phyloP scores from a whole-genome alignment of 192 early-diverging fungal genomes.

The Physocladia obscura region DNA sequence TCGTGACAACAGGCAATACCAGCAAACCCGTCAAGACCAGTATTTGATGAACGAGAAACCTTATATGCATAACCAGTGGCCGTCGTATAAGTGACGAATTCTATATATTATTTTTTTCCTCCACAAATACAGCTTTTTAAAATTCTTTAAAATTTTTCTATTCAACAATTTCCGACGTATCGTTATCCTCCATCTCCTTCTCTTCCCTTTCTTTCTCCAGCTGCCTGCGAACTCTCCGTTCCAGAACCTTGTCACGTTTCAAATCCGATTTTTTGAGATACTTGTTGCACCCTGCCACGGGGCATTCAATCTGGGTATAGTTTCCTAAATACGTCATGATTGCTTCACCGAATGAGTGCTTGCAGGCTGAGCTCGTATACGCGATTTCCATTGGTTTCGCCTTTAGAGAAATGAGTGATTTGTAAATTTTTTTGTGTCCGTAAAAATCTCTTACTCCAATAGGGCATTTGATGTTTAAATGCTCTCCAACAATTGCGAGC shows the following conservation, averaged over 20 bases:
- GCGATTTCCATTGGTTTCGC: background rate
- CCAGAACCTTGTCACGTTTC: background rate
- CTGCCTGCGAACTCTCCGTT: background rate
- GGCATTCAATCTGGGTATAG: background rate
- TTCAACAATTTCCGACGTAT: background rate
- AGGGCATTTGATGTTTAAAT: background rate
- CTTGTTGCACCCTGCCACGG: background rate
- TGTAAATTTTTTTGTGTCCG: no score
- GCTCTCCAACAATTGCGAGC: background rate
- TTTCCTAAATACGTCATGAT: background rate
- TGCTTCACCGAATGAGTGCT: background rate
- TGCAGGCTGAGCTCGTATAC: background rate
- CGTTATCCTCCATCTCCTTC: background rate
- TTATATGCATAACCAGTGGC: no score
- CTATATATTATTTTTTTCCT: no score
- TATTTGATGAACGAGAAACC: no score
- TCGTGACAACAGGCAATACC: no score
- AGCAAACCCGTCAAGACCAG: no score
- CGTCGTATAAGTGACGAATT: no score
- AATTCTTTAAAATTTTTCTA: no score
- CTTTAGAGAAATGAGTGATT: background rate
- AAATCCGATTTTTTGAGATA: background rate
- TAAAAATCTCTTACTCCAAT: background rate
- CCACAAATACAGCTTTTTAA: no score
- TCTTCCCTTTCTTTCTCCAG: background rate